Evolutionary conservation across 768 basidiomycete species (phyloP), one percentile per base, ranked within the genome.

Genomic region (Plicaturopsis crispa): DNA sequence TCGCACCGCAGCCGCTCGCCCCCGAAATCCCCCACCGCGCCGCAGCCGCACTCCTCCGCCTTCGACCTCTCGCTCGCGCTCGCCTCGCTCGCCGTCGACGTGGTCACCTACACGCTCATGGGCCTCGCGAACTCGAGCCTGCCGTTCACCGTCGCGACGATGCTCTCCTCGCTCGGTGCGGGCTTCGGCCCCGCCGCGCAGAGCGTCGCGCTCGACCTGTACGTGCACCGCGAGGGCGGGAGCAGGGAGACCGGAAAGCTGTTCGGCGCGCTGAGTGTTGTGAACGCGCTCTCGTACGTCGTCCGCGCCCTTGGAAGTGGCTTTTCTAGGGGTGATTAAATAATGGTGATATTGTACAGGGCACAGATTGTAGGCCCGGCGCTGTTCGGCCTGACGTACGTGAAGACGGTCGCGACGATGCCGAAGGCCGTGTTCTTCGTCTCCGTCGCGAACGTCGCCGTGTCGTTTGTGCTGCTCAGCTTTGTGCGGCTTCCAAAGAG

Each of bases 251-350:
- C 69, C 10, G 91, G 89, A 3, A 69, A 65, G 48, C 64, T 96
- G 13, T 92, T 91, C 50, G 91, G 88, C 10, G 88, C 78, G 3
- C 47, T 92, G 41, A 78, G 80, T 40, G 84, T 92, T 20, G 47
- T 89, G 3, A 75, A 84, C 44, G 77, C 83, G 4, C 51, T 89
- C 7, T 67, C 78, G 77, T 81, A 47, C 33, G 66, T 45, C 35
- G 14, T 43, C n/a, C n/a, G n/a, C n/a, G n/a, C n/a, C 37, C 13
- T 23, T 17, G 10, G 28, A 30, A 14, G 14, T 19, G 14, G 1
- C 14, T 26, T 14, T 19, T 13, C 4, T n/a, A 30, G 12, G 20
- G 24, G 6, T 5, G 18, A n/a, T 3, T 10, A 11, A 34, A 10
- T 17, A 34, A 10, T 13, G 10, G 11, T 34, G 11, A 18, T 17